Conservation (phyloP, 2,329 filamentous ascomycete genomes). For the Tolypocladium capitatum region DNA sequence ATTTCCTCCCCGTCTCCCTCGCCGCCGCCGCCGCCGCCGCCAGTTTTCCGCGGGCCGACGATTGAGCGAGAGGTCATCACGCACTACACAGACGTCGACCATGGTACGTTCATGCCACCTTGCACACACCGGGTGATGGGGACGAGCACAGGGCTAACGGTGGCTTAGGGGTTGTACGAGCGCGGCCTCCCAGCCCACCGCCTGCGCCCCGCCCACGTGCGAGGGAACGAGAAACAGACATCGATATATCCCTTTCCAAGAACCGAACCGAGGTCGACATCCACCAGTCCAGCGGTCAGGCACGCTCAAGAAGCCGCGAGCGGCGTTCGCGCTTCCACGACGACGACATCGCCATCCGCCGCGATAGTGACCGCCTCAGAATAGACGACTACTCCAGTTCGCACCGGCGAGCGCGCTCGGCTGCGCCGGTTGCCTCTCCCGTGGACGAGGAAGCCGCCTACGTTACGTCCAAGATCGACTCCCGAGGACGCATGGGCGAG, state of each 20-base stretch:
- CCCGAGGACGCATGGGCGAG: slow-evolving; percentile 56
- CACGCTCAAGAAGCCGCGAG: slow-evolving; percentile 24
- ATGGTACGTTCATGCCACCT: slow-evolving; percentile 39
- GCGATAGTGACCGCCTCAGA: slow-evolving; percentile 35
- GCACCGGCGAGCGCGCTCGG: slow-evolving; percentile 39
- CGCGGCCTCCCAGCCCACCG: slow-evolving; percentile 29
- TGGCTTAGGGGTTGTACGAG: slow-evolving; percentile 29
- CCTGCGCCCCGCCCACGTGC: slow-evolving; percentile 34
- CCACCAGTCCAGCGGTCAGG: slow-evolving; percentile 22
- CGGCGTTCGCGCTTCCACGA: slow-evolving; percentile 35
- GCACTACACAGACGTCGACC: slow-evolving; percentile 75
- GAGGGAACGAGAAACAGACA: slow-evolving; percentile 35
- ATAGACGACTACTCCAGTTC: slow-evolving; percentile 26
- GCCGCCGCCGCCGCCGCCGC: slow-evolving; percentile 44
- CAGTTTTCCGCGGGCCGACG: slow-evolving; percentile 59
- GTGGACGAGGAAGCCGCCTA: slow-evolving; percentile 51
- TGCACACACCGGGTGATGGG: not conserved
- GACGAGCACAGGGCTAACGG: not conserved
- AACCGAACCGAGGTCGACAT: slow-evolving; percentile 47
- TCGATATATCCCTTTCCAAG: slow-evolving; percentile 44
- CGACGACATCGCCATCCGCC: slow-evolving; percentile 54
- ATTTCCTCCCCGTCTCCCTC: slow-evolving; percentile 37
- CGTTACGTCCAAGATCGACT: slow-evolving; percentile 39
- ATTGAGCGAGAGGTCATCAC: slow-evolving; percentile 85
- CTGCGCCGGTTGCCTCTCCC: slow-evolving; percentile 26